phyloP scores from a whole-genome alignment of 306 rosid genomes.

The Cucurbita pepo region DNA sequence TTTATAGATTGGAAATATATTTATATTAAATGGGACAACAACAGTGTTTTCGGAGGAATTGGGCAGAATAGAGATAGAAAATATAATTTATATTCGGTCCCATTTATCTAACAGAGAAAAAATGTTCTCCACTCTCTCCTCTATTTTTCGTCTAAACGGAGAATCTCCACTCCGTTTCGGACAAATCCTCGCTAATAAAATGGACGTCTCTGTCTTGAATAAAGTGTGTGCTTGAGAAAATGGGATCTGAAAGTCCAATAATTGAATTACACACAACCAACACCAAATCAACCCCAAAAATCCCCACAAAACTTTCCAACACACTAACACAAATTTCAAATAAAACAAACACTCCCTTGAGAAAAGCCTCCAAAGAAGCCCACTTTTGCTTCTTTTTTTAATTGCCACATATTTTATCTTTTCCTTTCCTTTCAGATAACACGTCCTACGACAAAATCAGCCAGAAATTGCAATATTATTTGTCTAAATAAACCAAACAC shows the following conservation, averaged over 20 bases:
- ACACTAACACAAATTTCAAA: background rate
- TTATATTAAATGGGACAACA: too few relatives aligned
- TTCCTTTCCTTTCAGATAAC: background rate
- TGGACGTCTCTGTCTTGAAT: background rate
- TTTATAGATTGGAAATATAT: too few relatives aligned
- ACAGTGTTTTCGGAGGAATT: too few relatives aligned
- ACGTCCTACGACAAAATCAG: background rate
- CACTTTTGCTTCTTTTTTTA: background rate
- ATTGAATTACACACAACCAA: background rate
- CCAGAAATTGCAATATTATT: background rate
- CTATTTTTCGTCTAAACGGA: too few relatives aligned
- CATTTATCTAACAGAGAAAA: too few relatives aligned
- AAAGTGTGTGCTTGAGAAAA: background rate
- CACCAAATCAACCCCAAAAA: background rate
- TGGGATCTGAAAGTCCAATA: background rate
- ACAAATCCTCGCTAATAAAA: too few relatives aligned
- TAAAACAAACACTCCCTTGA: background rate
- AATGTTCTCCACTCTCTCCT: too few relatives aligned
- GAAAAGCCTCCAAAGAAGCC: background rate
- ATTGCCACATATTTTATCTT: background rate
- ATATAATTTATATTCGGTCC: too few relatives aligned
- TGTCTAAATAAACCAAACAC: background rate
- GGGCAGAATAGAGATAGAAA: too few relatives aligned
- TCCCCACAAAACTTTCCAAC: background rate
- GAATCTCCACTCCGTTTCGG: too few relatives aligned